These are phyloP conservation scores for Cyberlindnera galapagoensis DNA, from an alignment of 805 yeast species.

Conservation along the genomic window DNA sequence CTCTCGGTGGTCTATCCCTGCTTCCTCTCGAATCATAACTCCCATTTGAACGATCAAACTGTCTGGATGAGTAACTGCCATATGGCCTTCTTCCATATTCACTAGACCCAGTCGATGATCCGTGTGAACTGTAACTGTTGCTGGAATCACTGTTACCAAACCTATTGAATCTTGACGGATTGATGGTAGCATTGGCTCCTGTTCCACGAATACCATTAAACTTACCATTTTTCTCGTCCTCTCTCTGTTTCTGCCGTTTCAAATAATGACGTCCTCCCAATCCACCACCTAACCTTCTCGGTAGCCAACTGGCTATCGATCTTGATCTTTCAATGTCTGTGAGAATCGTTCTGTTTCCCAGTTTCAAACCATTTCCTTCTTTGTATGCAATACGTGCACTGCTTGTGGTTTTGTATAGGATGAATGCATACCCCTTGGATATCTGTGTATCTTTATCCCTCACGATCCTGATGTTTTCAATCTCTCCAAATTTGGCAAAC, in stretches of 20 bases:
- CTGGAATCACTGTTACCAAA: too few relatives aligned
- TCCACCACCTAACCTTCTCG: conserved; percentile 83
- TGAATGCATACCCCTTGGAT: conserved; percentile 80
- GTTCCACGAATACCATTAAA: too few relatives aligned
- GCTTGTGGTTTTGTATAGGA: conserved; percentile 55
- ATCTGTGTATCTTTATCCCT: conserved; percentile 44
- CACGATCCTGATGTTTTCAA: conserved; percentile 56
- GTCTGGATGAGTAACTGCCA: too few relatives aligned
- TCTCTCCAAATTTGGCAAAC: conserved; percentile 61
- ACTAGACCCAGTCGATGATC: too few relatives aligned
- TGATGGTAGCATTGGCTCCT: too few relatives aligned
- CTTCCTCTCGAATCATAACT: conserved; percentile 8
- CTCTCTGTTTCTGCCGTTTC: conserved; percentile 21
- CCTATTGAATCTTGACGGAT: too few relatives aligned
- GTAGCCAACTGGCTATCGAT: conserved; percentile 59
- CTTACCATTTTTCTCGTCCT: conserved; percentile 4
- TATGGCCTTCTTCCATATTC: too few relatives aligned
- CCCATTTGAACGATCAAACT: too few relatives aligned
- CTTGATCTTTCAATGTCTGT: conserved; percentile 73
- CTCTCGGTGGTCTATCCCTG: conserved; percentile 3
- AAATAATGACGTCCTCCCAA: conserved; percentile 78
- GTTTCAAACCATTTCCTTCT: conserved; percentile 45
- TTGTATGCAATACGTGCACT: conserved; percentile 59
- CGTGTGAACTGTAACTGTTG: too few relatives aligned
- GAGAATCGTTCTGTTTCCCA: conserved; percentile 49